Base-by-base conservation (phyloP, 2,329 filamentous ascomycete species). In the Lachnellula subtilissima region DNA sequence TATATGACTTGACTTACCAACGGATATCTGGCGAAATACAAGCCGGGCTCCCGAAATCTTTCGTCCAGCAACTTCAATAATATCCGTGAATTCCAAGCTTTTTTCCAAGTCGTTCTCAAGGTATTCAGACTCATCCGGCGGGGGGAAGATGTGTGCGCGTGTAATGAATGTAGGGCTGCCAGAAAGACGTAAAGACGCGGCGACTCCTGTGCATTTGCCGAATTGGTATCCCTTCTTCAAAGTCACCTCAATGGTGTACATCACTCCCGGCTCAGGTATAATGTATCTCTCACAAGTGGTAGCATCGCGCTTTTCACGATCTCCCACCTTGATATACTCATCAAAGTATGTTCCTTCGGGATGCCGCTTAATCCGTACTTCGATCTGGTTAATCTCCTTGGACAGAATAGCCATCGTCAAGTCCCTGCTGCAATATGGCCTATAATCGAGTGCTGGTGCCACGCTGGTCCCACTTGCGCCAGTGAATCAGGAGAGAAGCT, bases 321-420 rank as follows among this genome's bases (percentile, higher is more conserved):
- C 51, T 48, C 54, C 43, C 5, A 56, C 3, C 15, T 50, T 55
- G 32, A 58, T 28, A 48, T 47, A 43, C 22, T 56, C 58, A 6
- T 56, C 19, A 28, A 53, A 55, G 32, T 47, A 57, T 3, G 48
- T 50, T 3, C 25, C 9, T 2, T 50, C 42, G 5, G 42, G 25
- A 43, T 47, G 2, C 25, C 57, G 39, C 17, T 47, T 45, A 4
- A 59, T 35, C 15, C 32, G 2, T 0, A 54, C 40, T 6, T 56
- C 42, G 2, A 50, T 19, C n/a, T 47, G n/a, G 14, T 55, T 46
- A 1, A 5, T 22, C 0, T n/a, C 19, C 19, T 32, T 45, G 11
- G 42, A 25, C 2, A 28, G 15, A 6, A 52, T 54, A 7, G 37
- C 48, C 51, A 49, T 48, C 5, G 11, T 45, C 9, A 22, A 22